Percentiles rank a stretch among this genome's conserved stretches.
These are phyloP conservation scores for Epichloe uncinata DNA, from an alignment of 2,329 filamentous ascomycete genomes.

Conservation along the genomic window DNA sequence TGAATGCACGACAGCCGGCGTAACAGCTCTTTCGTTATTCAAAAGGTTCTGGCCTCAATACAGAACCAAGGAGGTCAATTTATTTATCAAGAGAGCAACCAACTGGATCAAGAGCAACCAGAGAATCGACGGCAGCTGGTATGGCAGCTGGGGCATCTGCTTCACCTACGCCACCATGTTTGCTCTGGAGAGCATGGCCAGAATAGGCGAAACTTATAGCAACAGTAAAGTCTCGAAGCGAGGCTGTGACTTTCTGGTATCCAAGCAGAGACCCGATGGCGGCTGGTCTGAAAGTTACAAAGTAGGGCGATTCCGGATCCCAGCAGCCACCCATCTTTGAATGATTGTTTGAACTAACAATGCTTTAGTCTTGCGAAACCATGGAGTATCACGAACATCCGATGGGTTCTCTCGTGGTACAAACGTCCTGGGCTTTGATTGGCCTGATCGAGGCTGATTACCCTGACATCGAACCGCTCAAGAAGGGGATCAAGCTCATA, in stretches of 20 bases:
- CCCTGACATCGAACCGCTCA: constrained; percentile 58
- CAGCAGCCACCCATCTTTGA: no score
- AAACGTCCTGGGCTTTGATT: constrained; percentile 85
- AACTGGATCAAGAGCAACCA: constrained; percentile 74
- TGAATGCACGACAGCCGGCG: constrained; percentile 90
- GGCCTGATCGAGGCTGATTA: constrained; percentile 73
- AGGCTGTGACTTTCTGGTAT: constrained; percentile 76
- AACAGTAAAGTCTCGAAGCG: constrained; percentile 58
- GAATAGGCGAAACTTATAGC: constrained; percentile 67
- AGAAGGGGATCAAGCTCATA: constrained; percentile 60
- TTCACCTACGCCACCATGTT: constrained; percentile 98
- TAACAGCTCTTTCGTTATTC: constrained; percentile 78
- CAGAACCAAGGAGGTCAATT: constrained; percentile 58
- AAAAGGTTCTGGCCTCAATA: constrained; percentile 71
- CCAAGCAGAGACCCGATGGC: constrained; percentile 74
- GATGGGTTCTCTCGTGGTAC: constrained; percentile 73
- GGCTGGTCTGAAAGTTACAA: constrained; percentile 95
- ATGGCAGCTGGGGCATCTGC: constrained; percentile 95
- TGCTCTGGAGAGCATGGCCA: constrained; percentile 72
- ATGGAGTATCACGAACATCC: constrained; percentile 62
- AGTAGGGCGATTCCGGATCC: constrained; percentile 20
- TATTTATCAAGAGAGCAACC: constrained; percentile 60
- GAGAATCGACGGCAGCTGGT: constrained; percentile 79
- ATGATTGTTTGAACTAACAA: constrained; percentile 7
- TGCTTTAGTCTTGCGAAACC: constrained; percentile 55